Base-by-base conservation (phyloP, 2,329 filamentous ascomycete genomes). In the Cordyceps cicadae region DNA sequence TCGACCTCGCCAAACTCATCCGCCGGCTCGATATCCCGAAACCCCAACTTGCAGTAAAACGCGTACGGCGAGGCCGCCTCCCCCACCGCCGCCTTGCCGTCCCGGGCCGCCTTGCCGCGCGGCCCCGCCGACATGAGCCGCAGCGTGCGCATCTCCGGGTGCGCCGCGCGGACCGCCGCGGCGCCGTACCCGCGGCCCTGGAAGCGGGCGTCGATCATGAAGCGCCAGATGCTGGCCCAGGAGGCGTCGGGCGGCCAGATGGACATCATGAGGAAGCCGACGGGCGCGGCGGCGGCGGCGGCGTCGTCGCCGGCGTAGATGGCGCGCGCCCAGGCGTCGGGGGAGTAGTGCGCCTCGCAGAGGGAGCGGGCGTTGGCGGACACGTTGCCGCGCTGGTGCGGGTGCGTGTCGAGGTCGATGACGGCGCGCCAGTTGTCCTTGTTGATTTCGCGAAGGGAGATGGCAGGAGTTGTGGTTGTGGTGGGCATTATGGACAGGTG, bases 191-290 rank as follows among this genome's bases (percentile, higher is more conserved):
- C 62, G 7, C 55, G 34, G 3, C 46, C 39, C 43, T 62, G 62
- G 43, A 63, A 63, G 19, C 62, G 29, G 5, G 29, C 29, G 29
- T 29, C 29, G 29, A 29, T 29, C 29, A 29, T 29, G 29, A 29
- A 29, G 5, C 29, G 59, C 62, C 59, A 62, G 49, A 63, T 62
- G 59, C 19, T 53, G 50, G 57, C 59, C 54, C 39, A 48, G 24
- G 15, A 48, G 24, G 15, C 49, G 12, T 59, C 54, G 4, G 62
- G 54, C 19, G 54, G 49, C 54, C 59, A 59, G 46, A 63, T 59
- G 21, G 62, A 55, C 59, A 63, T 55, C 59, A 63, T 59, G 24
- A 62, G 43, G 17, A 63, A 51, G 32, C 62, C 59, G 50, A 63
- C 59, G 43, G 50, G 54, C 14, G 54, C 59, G n/a, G n/a, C n/a